Percentiles rank a stretch among this genome's conserved stretches.
phyloP scores from a whole-genome alignment of 108 stramenopile species.

The Epipyxis sp. region DNA sequence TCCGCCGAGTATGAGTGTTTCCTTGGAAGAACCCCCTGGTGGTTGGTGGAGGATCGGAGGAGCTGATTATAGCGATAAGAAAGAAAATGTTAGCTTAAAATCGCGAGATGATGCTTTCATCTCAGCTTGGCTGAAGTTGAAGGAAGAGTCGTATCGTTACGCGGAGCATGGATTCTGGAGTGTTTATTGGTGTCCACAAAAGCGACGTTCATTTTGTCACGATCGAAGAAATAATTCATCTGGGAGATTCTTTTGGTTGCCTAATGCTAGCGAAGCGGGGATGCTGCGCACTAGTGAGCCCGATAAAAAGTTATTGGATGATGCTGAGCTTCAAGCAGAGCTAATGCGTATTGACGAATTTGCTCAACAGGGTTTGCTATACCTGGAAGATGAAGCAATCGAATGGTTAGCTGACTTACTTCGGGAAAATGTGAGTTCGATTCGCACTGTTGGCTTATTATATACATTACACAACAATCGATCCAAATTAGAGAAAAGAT shows the following conservation, averaged over 20 bases:
- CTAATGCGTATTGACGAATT: not conserved
- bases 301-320: not conserved
- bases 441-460: too few species aligned
- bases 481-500: too few species aligned
- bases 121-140: too few species aligned
- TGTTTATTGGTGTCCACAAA: constrained; percentile 12
- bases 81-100: too few species aligned
- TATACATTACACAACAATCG: too few species aligned
- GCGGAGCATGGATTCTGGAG: too few species aligned
- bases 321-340: not conserved
- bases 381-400: constrained; percentile 6
- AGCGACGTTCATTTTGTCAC: not conserved
- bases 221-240: not conserved
- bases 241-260: constrained; percentile 4
- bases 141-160: too few species aligned
- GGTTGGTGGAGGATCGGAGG: too few species aligned
- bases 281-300: not conserved
- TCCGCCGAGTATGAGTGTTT: too few species aligned
- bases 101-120: too few species aligned
- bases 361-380: not conserved
- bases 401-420: constrained; percentile 12
- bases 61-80: too few species aligned
- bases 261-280: not conserved
- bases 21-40: too few species aligned
- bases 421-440: not conserved